Percentiles rank a stretch among this genome's conserved stretches.
phyloP scores from a whole-genome alignment of 176 grass and related monocot genomes.

The Triticum dicoccoides region DNA sequence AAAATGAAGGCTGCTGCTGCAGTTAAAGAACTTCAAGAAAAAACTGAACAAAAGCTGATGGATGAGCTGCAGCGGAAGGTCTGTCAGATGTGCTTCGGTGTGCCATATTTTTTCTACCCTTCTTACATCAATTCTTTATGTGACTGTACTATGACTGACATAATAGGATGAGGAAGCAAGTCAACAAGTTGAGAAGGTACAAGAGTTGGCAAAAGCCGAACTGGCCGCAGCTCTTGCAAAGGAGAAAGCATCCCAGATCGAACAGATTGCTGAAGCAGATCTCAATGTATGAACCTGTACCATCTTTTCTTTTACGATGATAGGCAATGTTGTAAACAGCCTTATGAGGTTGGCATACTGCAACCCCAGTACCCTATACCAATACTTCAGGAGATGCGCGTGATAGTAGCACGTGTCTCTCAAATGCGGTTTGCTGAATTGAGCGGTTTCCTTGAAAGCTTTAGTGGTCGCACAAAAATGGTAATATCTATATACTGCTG shows the following conservation, averaged over 20 bases:
- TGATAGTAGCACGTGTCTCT: not conserved
- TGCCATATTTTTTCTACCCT: not conserved
- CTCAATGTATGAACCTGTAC: slow-evolving; percentile 67
- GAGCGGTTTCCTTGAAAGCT: not conserved
- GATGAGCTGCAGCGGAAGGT: slow-evolving; percentile 85
- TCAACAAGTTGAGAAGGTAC: slow-evolving; percentile 65
- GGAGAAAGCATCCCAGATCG: slow-evolving; percentile 89
- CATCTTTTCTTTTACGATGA: slow-evolving; percentile 29
- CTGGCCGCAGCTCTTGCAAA: slow-evolving; percentile 73
- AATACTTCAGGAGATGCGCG: not conserved
- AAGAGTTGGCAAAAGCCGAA: slow-evolving; percentile 84
- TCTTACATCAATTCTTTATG: not conserved
- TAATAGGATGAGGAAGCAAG: slow-evolving; percentile 75
- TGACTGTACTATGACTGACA: slow-evolving; percentile 5
- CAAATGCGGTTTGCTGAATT: not conserved
- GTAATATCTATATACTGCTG: not conserved
- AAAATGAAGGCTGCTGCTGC: slow-evolving; percentile 55
- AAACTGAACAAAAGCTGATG: slow-evolving; percentile 59
- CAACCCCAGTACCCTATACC: not conserved
- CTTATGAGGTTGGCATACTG: slow-evolving; percentile 13
- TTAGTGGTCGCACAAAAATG: not conserved
- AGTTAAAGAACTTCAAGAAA: slow-evolving; percentile 74
- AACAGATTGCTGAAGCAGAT: slow-evolving; percentile 94
- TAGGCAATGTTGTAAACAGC: not conserved
- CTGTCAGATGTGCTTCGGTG: slow-evolving; percentile 5